Evolutionary conservation across 2,329 filamentous ascomycete species (phyloP).

Genomic region (Aspergillus pseudoterreus): DNA sequence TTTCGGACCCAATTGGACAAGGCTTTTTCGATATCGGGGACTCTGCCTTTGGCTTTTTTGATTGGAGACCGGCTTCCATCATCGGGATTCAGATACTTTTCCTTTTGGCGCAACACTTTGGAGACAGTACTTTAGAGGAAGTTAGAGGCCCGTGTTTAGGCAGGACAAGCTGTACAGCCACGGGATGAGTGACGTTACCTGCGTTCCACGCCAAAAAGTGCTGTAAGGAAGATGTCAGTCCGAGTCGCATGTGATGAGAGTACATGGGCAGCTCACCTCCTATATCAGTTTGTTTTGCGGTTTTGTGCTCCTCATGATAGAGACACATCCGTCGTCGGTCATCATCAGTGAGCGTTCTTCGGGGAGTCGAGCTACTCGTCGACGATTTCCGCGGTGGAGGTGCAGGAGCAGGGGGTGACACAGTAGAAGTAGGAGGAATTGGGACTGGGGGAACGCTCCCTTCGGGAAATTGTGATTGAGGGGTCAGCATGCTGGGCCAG

Average conservation of each 20-base stretch:
- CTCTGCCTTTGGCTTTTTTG: slow-evolving; percentile 79
- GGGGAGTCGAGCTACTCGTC: slow-evolving; percentile 57
- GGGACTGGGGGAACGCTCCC: slow-evolving; percentile 57
- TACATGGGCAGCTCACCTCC: slow-evolving; percentile 58
- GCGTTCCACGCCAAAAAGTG: slow-evolving; percentile 91
- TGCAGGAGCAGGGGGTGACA: slow-evolving; percentile 49
- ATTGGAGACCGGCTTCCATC: slow-evolving; percentile 75
- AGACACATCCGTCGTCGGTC: slow-evolving; percentile 91
- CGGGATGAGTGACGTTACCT: slow-evolving; percentile 59
- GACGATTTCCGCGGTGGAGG: slow-evolving; percentile 34
- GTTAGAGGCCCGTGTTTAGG: slow-evolving; percentile 9
- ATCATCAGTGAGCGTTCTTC: slow-evolving; percentile 85
- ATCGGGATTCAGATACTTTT: slow-evolving; percentile 83
- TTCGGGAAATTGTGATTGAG: slow-evolving; percentile 62
- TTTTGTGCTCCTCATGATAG: slow-evolving; percentile 86
- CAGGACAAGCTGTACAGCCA: slow-evolving; percentile 7
- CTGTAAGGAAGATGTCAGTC: slow-evolving; percentile 40
- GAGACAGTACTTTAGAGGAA: slow-evolving; percentile 77
- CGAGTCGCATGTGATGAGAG: not conserved
- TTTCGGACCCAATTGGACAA: slow-evolving; percentile 84
- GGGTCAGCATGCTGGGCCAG: slow-evolving; percentile 81
- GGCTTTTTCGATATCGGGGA: slow-evolving; percentile 86
- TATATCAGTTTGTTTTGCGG: slow-evolving; percentile 92
- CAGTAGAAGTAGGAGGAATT: slow-evolving; percentile 43
- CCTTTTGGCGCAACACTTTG: slow-evolving; percentile 90